A percentile compares a stretch with the other conserved stretches of the same genome.
These are phyloP conservation scores for Salix udensis DNA, from an alignment of 345 rosid species.

Conservation along the genomic window DNA sequence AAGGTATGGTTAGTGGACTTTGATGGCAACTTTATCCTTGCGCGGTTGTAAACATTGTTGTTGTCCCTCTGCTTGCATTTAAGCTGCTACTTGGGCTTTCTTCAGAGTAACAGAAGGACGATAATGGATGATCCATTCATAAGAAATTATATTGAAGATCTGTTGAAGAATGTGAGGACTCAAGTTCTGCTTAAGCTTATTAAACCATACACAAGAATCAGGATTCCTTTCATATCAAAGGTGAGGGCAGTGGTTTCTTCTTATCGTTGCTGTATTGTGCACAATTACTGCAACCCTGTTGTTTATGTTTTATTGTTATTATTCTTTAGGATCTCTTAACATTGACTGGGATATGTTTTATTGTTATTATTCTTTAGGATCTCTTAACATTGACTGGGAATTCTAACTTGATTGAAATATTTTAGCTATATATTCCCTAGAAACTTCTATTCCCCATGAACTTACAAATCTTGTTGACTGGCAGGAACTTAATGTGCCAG, in stretches of 20 bases:
- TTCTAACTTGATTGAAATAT: background rate
- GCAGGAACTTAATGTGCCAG: slow-evolving; percentile 93
- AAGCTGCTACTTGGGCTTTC: slow-evolving; percentile 1
- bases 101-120: slow-evolving; percentile 84
- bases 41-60: background rate
- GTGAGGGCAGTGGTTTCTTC: slow-evolving; percentile 23
- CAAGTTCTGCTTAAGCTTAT: slow-evolving; percentile 97
- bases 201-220: slow-evolving; percentile 89
- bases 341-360: background rate
- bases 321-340: background rate
- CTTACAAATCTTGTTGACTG: slow-evolving; percentile 3
- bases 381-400: background rate
- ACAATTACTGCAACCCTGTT: background rate
- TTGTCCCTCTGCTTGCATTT: background rate
- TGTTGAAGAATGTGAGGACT: slow-evolving; percentile 93
- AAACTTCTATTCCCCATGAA: background rate
- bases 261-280: background rate
- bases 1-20: slow-evolving; percentile 46
- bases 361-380: background rate
- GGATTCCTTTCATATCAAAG: slow-evolving; percentile 89
- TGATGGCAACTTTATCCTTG: background rate
- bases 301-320: background rate
- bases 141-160: slow-evolving; percentile 92
- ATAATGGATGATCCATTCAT: slow-evolving; percentile 98
- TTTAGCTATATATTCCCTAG: background rate